A percentile compares a stretch with the other conserved stretches of the same genome.
phyloP scores from a whole-genome alignment of 805 yeast species.

The Candida montana region DNA sequence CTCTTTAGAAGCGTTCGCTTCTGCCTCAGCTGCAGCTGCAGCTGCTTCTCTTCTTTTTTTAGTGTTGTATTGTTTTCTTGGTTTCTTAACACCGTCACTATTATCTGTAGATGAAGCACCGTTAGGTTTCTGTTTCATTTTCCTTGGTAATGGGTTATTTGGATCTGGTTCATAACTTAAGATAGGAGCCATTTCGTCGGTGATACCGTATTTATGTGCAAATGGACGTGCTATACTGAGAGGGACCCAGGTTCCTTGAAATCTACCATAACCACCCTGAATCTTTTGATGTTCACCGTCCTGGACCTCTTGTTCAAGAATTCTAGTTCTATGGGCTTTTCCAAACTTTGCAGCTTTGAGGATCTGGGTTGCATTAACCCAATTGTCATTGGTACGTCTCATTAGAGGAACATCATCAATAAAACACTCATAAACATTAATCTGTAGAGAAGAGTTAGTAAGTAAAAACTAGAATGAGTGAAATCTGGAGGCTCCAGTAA shows the following conservation, averaged over 20 bases:
- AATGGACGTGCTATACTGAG: conserved; percentile 55
- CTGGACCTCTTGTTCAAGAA: conserved; percentile 71
- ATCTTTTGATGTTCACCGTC: conserved; percentile 65
- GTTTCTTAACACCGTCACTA: conserved; percentile 15
- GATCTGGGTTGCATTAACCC: conserved; percentile 89
- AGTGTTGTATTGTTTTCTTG: conserved; percentile 19
- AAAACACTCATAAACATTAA: conserved; percentile 26
- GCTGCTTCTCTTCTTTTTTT: conserved; percentile 25
- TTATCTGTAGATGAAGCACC: conserved; percentile 11
- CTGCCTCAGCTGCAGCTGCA: conserved; percentile 14
- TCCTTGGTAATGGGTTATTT: conserved; percentile 38
- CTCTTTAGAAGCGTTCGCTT: not conserved
- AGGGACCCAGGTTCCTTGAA: conserved; percentile 87
- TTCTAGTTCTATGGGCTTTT: conserved; percentile 72
- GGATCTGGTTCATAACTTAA: conserved; percentile 48
- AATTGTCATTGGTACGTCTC: conserved; percentile 86
- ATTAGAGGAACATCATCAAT: conserved; percentile 37
- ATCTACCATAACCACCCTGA: conserved; percentile 82
- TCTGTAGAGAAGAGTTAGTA: conserved; percentile 11
- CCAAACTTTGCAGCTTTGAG: conserved; percentile 73
- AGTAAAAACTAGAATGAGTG: not conserved
- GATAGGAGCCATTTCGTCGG: conserved; percentile 46
- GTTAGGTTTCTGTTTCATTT: conserved; percentile 25
- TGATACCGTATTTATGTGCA: conserved; percentile 46
- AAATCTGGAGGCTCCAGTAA: not conserved